Percentiles rank a stretch among this genome's conserved stretches.
Conservation (phyloP, 116 monocot species). For the Papilionanthe hybrid region DNA sequence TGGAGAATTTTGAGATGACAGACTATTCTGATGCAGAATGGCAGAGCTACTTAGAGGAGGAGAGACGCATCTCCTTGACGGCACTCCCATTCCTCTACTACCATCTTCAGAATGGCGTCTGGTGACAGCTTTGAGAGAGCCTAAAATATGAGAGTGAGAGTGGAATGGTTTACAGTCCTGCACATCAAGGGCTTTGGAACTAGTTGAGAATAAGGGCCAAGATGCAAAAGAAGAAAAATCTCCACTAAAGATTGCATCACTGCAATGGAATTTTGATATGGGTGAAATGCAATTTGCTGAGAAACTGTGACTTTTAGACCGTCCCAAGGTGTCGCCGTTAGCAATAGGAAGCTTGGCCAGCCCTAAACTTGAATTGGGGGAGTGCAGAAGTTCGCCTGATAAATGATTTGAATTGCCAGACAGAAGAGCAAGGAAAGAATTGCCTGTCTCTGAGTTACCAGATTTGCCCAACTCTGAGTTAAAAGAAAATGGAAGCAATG, state of each 20-base stretch:
- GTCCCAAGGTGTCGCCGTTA: conserved; percentile 12
- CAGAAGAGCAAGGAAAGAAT: conserved; percentile 42
- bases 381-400: conserved; percentile 15
- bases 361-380: conserved; percentile 15
- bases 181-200: not conserved
- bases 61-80: conserved; percentile 10
- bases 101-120: conserved; percentile 13
- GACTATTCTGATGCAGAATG: conserved; percentile 18
- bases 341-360: conserved; percentile 16
- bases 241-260: conserved; percentile 16
- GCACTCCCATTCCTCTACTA: conserved; percentile 4
- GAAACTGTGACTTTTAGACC: conserved; percentile 12
- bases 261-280: conserved; percentile 16
- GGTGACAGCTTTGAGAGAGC: conserved; percentile 12
- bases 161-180: conserved; percentile 16
- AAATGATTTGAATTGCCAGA: conserved; percentile 30
- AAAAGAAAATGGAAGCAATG: conserved; percentile 21
- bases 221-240: conserved; percentile 21
- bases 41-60: conserved; percentile 3
- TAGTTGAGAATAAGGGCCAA: conserved; percentile 4
- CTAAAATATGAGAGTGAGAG: conserved; percentile 20
- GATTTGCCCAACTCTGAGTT: conserved; percentile 27
- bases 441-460: conserved; percentile 23
- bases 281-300: conserved; percentile 17
- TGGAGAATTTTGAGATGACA: conserved; percentile 11